Conservation (phyloP, 257 asterid genomes). For the Solanum dulcamara region DNA sequence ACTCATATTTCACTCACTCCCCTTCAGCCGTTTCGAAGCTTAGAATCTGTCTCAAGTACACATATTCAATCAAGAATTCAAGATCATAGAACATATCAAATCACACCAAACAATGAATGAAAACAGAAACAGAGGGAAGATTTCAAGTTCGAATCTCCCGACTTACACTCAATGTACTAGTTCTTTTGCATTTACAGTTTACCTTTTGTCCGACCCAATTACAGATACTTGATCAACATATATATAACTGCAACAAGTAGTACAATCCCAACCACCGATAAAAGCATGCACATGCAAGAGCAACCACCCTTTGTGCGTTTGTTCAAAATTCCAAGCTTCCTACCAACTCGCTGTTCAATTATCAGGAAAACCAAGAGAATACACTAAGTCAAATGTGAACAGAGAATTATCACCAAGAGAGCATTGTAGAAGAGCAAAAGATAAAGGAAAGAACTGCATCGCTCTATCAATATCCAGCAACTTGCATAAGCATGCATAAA, state of each 20-base stretch:
- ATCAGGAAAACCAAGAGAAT: neutral
- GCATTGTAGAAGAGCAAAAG: neutral
- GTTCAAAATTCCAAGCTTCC: conserved; percentile 58
- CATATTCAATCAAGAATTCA: neutral
- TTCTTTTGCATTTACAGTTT: neutral
- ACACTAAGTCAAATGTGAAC: neutral
- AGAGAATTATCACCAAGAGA: neutral
- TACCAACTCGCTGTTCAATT: conserved; percentile 49
- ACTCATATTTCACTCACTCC: neutral
- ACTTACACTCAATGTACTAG: neutral
- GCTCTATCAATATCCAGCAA: neutral
- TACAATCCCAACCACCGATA: conserved; percentile 59
- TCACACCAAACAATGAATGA: neutral
- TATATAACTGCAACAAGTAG: conserved; percentile 47
- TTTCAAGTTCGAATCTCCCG: neutral
- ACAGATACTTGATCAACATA: conserved; percentile 63
- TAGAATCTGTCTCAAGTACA: neutral
- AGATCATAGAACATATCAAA: neutral
- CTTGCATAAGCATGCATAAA: neutral
- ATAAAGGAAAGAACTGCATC: neutral
- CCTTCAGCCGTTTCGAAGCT: neutral
- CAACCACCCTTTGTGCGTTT: conserved; percentile 81
- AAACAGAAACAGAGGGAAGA: neutral
- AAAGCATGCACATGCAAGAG: conserved; percentile 69
- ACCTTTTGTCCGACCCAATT: neutral